These are phyloP conservation scores for Pichia sp. DNA, from an alignment of 1,139 yeast species.

Conservation along the genomic window DNA sequence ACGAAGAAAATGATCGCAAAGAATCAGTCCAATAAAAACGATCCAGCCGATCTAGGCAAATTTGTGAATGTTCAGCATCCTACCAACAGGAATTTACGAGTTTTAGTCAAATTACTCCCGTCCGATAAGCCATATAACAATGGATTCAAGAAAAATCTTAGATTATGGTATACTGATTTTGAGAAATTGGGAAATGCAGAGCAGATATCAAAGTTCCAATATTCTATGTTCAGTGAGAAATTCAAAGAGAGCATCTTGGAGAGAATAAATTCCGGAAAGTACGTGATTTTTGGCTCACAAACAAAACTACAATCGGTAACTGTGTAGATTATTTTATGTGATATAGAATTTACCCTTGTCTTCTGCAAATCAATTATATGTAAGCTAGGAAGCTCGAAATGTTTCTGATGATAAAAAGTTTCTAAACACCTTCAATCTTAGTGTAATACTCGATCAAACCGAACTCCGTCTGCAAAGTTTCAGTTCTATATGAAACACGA, in stretches of 20 bases:
- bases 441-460: conserved; percentile 64
- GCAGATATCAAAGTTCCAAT: conserved; percentile 24
- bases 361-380: too few species aligned
- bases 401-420: neutral
- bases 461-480: conserved; percentile 72
- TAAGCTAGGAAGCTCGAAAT: too few species aligned
- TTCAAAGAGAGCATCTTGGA: conserved; percentile 18
- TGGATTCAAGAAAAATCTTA: conserved; percentile 26
- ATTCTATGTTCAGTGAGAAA: conserved; percentile 13
- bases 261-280: conserved; percentile 22
- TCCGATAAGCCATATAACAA: conserved; percentile 28
- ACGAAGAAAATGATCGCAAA: conserved; percentile 11
- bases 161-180: conserved; percentile 17
- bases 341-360: too few species aligned
- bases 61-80: conserved; percentile 28
- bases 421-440: conserved; percentile 6
- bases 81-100: conserved; percentile 15
- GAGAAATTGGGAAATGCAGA: conserved; percentile 14
- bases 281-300: conserved; percentile 21
- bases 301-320: neutral
- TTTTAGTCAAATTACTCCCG: conserved; percentile 24
- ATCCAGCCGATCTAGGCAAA: conserved; percentile 13
- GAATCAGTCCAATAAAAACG: neutral
- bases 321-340: neutral
- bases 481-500: conserved; percentile 75